Conservation (phyloP, 2,329 filamentous ascomycete species). For the Epichloe sp. region DNA sequence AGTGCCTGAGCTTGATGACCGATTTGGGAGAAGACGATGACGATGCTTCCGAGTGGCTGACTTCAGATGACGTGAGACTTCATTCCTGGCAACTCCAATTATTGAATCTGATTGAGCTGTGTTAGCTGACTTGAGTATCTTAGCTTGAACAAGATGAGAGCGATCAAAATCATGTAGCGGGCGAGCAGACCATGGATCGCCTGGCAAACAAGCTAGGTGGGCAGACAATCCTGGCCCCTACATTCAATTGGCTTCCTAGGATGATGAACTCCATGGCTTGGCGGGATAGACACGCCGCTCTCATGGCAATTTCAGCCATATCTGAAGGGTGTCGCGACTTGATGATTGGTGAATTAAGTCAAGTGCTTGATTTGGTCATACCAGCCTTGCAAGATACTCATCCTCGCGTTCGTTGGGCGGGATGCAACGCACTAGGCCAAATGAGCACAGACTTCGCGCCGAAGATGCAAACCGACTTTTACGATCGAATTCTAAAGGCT, state of each 20-base stretch:
- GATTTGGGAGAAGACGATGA: slow-evolving; percentile 92
- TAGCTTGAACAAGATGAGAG: slow-evolving; percentile 90
- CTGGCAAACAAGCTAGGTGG: slow-evolving; percentile 95
- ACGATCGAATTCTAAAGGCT: slow-evolving; percentile 71
- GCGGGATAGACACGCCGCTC: slow-evolving; percentile 87
- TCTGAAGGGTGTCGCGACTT: slow-evolving; percentile 92
- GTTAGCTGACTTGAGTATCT: slow-evolving; percentile 14
- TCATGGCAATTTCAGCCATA: slow-evolving; percentile 98
- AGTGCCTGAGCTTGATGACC: slow-evolving; percentile 95
- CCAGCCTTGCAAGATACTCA: slow-evolving; percentile 83
- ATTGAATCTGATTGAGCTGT: neutral
- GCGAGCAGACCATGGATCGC: slow-evolving; percentile 96
- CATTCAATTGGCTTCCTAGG: slow-evolving; percentile 89
- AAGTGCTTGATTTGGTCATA: slow-evolving; percentile 89
- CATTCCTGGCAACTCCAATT: neutral
- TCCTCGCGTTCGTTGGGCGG: slow-evolving; percentile 89
- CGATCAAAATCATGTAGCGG: slow-evolving; percentile 92
- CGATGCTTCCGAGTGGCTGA: slow-evolving; percentile 86
- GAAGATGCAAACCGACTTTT: slow-evolving; percentile 94
- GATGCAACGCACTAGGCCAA: slow-evolving; percentile 95
- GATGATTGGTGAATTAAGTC: slow-evolving; percentile 88
- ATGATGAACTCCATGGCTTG: slow-evolving; percentile 96
- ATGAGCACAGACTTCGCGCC: slow-evolving; percentile 99
- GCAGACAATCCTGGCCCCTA: slow-evolving; percentile 80
- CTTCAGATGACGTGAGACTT: slow-evolving; percentile 66